Evolutionary conservation across 1,284 basidiomycete genomes (phyloP).

Genomic region (Blastosporella zonata): DNA sequence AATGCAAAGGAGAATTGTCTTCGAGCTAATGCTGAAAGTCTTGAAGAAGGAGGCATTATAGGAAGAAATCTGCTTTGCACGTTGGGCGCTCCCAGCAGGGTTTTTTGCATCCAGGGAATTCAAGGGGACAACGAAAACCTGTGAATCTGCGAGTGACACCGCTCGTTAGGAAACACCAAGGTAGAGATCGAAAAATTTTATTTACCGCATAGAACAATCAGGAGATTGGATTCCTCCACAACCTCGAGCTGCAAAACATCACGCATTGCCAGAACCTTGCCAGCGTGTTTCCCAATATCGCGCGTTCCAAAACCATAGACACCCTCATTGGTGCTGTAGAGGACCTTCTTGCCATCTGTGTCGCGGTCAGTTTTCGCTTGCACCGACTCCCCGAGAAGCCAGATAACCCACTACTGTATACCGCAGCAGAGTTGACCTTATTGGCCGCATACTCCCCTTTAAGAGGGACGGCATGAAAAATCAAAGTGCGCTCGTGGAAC

Average conservation of each 20-base stretch:
- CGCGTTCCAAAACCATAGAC: slow-evolving; percentile 86
- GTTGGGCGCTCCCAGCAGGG: too few relatives aligned
- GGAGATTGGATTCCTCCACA: slow-evolving; percentile 92
- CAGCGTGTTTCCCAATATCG: slow-evolving; percentile 73
- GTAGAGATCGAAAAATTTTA: neutral
- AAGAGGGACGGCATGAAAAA: slow-evolving; percentile 75
- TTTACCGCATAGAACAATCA: slow-evolving; percentile 93
- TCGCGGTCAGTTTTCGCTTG: neutral
- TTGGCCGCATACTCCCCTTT: slow-evolving; percentile 83
- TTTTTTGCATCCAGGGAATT: too few relatives aligned
- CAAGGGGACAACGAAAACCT: too few relatives aligned
- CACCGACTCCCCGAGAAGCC: too few relatives aligned
- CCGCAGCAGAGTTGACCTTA: slow-evolving; percentile 92
- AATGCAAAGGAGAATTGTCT: too few relatives aligned
- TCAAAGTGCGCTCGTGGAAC: slow-evolving; percentile 80
- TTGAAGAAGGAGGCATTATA: too few relatives aligned
- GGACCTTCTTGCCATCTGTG: slow-evolving; percentile 86
- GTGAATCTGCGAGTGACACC: too few relatives aligned
- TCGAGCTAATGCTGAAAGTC: too few relatives aligned
- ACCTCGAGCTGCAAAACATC: slow-evolving; percentile 97
- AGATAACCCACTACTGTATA: slow-evolving; percentile 69
- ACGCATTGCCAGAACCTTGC: slow-evolving; percentile 86
- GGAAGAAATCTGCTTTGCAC: too few relatives aligned
- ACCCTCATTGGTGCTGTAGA: slow-evolving; percentile 96
- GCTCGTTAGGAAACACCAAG: too few relatives aligned